Evolutionary conservation across 305 asterid genomes (phyloP), one percentile per base, ranked within the genome.

Genomic region (Fraxinus velutina): DNA sequence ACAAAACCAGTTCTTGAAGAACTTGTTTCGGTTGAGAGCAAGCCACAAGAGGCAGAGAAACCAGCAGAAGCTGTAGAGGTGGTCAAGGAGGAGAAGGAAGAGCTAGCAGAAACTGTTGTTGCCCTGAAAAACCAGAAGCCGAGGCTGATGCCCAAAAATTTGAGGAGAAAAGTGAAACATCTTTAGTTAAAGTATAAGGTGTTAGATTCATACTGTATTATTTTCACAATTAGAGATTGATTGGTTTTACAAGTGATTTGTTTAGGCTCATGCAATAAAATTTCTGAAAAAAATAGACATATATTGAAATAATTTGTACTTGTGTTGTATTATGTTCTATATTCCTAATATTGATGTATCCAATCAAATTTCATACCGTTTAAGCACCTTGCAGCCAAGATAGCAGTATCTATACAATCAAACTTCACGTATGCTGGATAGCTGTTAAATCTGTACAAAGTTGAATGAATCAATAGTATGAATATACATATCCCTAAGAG

Each of bases 51-150:
- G 78, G 84, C 47, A 66, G 72, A 86, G 29, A 21, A 60, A 21
- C 29, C 70, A 80, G 78, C 33, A 33, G 87, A 83, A 81, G 29
- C 29, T 27, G 29, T 27, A 27, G 2, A 27, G 29, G 29, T 27
- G 87, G 79, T 47, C 60, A 83, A 87, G 73, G 92, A 88, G 76
- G 90, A 81, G 64, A 78, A 88, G 77, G 76, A 81, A 52, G 91
- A 75, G 83, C 89, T 68, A 77, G 83, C 83, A 68, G 78, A 70
- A 79, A 77, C 80, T 12, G 84, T 27, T 57, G 88, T 79, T 60
- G 75, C 85, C 24, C 42, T 82, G 4, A 81, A 76, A 52, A 34
- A 22, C 6, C 21, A 1, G 21, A n/a, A 50, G 60, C 17, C 21
- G 62, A 10, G 70, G 44, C 37, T 15, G 75, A 27, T 62, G 82